A percentile compares a stretch with the other conserved stretches of the same genome.
Evolutionary conservation across 371 early-diverging fungal species (phyloP).

Genomic region (Blakeslea trispora): DNA sequence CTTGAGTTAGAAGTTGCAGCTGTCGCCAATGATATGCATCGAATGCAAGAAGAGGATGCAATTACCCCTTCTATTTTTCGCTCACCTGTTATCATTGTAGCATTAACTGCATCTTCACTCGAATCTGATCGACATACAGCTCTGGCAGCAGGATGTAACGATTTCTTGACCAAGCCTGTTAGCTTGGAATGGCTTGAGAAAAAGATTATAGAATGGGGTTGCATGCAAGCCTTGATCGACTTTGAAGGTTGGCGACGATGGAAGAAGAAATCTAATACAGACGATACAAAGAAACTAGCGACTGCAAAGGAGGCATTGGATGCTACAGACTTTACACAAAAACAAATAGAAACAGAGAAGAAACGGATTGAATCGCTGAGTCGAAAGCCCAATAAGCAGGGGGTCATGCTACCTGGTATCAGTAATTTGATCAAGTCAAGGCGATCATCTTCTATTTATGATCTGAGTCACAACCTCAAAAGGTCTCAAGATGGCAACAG

Average conservation of each 20-base stretch:
- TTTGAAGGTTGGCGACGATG: constrained; percentile 74
- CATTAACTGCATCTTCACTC: constrained; percentile 75
- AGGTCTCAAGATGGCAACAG: not conserved
- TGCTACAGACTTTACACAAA: not conserved
- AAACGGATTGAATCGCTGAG: constrained; percentile 13
- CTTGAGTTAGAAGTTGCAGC: not conserved
- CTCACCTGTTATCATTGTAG: constrained; percentile 81
- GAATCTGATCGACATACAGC: constrained; percentile 74
- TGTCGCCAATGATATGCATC: not conserved
- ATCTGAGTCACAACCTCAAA: not conserved
- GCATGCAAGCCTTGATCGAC: constrained; percentile 86
- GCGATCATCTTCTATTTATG: constrained; percentile 3
- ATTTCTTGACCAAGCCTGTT: constrained; percentile 82
- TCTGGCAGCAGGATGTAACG: constrained; percentile 82
- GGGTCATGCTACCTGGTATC: constrained; percentile 23
- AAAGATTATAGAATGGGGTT: constrained; percentile 87
- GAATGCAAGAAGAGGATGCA: constrained; percentile 1
- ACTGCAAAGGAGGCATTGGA: not conserved
- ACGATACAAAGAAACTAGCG: constrained; percentile 2
- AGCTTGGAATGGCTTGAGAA: constrained; percentile 76
- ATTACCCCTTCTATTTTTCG: constrained; percentile 42
- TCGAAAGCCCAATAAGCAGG: constrained; percentile 6
- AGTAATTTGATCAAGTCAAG: constrained; percentile 14
- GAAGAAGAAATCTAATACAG: constrained; percentile 32
- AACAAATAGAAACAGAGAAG: constrained; percentile 18